Conservation (phyloP, 352 stramenopile genomes). For the Elongisporangium senticosum region DNA sequence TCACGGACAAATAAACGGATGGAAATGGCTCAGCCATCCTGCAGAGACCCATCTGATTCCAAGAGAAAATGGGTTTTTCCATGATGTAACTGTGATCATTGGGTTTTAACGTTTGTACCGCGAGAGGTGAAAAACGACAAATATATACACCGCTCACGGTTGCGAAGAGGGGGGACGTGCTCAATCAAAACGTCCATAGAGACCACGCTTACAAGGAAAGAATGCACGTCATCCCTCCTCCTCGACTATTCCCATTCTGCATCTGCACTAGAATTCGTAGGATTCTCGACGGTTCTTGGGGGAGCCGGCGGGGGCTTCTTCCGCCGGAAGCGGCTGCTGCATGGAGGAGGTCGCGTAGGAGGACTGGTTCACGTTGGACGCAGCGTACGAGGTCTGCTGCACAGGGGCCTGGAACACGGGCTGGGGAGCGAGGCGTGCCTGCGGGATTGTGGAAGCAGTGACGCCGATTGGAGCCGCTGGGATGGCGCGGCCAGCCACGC, state of each 20-base stretch:
- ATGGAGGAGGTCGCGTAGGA: constrained; percentile 10
- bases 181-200: not conserved
- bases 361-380: constrained; percentile 6
- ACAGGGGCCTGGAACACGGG: constrained; percentile 2
- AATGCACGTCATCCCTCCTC: not conserved
- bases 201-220: not conserved
- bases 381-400: not conserved
- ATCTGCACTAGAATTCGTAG: constrained; percentile 26
- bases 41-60: too few species aligned
- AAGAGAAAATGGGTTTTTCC: too few species aligned
- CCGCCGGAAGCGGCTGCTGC: constrained; percentile 14
- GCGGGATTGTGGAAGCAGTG: not conserved
- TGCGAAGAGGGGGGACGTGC: not conserved
- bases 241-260: not conserved
- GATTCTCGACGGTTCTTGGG: constrained; percentile 25
- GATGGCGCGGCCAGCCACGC: constrained; percentile 37
- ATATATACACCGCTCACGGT: not conserved
- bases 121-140: not conserved
- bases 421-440: constrained; percentile 4
- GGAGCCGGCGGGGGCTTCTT: constrained; percentile 11
- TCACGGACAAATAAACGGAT: too few species aligned
- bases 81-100: not conserved
- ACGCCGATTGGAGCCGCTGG: constrained; percentile 26
- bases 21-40: too few species aligned
- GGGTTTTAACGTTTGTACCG: not conserved